phyloP scores from a whole-genome alignment of 2,329 filamentous ascomycete genomes.

The Scortechinia acanthostroma region DNA sequence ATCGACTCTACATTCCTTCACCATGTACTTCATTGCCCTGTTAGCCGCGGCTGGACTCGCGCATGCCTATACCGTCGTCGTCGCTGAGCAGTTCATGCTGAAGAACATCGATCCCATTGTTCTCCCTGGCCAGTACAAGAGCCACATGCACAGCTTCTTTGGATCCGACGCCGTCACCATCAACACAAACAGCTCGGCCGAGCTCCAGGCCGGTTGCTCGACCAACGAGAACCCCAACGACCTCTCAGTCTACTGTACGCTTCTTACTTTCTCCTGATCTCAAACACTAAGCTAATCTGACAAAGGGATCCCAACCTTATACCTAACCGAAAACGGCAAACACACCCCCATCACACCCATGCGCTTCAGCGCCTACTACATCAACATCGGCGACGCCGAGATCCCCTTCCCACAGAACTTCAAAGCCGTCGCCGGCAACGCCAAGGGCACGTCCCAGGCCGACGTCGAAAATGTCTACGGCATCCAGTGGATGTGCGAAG shows the following conservation, averaged over 20 bases:
- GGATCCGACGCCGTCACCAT: background rate
- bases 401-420: conserved; percentile 33
- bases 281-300: no score
- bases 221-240: conserved; percentile 36
- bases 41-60: background rate
- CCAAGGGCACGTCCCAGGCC: conserved; percentile 18
- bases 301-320: conserved; percentile 29
- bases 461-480: conserved; percentile 6
- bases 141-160: conserved; percentile 1
- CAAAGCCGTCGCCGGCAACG: conserved; percentile 28
- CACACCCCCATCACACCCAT: conserved; percentile 18
- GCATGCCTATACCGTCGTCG: background rate
- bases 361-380: conserved; percentile 38
- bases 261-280: no score
- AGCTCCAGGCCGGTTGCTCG: conserved; percentile 31
- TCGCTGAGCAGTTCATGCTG: background rate
- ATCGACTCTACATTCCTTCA: no score
- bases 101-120: background rate
- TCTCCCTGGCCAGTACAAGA: background rate
- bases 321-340: conserved; percentile 21
- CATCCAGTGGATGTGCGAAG: conserved; percentile 20
- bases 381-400: conserved; percentile 27
- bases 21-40: no score
- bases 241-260: conserved; percentile 28
- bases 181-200: background rate